Evolutionary conservation across 768 basidiomycete species (phyloP).

Genomic region (Tylopilus plumbeoviolaceoides): DNA sequence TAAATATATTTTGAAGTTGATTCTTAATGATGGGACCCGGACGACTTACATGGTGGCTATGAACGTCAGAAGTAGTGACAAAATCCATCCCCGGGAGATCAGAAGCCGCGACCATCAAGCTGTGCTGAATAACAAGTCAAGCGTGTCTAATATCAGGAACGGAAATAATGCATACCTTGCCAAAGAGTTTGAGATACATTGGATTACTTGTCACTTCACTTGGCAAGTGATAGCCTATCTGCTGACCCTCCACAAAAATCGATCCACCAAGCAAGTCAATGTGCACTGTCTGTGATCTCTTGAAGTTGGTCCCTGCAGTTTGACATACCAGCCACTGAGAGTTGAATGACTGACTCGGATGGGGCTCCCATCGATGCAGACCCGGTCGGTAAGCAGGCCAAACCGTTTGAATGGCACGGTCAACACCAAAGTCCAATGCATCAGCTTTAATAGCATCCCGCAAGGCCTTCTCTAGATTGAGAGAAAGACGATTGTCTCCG

Average conservation of each 20-base stretch:
- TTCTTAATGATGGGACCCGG: too few relatives aligned
- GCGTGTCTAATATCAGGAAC: too few relatives aligned
- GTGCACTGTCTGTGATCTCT: slow-evolving; percentile 19
- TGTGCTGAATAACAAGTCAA: background rate
- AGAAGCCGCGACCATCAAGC: background rate
- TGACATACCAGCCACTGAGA: too few relatives aligned
- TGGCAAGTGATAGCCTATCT: slow-evolving; percentile 14
- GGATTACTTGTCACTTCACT: slow-evolving; percentile 12
- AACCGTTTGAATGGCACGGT: too few relatives aligned
- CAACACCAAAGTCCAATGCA: too few relatives aligned
- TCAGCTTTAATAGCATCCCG: too few relatives aligned
- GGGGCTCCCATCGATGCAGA: too few relatives aligned
- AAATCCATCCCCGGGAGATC: slow-evolving; percentile 27
- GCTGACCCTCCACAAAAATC: slow-evolving; percentile 26
- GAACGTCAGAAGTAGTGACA: slow-evolving; percentile 16
- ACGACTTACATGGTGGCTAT: too few relatives aligned
- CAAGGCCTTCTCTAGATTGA: slow-evolving; percentile 14
- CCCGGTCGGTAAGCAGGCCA: too few relatives aligned
- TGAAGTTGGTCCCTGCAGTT: background rate
- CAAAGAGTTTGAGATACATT: slow-evolving; percentile 21
- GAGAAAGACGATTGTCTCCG: slow-evolving; percentile 29
- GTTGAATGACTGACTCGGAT: too few relatives aligned
- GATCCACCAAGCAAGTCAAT: slow-evolving; percentile 23
- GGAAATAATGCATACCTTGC: slow-evolving; percentile 9
- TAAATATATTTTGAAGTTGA: background rate